These are phyloP conservation scores for Pichiaceae sp. DNA, from an alignment of 1,139 yeast species.

Conservation along the genomic window DNA sequence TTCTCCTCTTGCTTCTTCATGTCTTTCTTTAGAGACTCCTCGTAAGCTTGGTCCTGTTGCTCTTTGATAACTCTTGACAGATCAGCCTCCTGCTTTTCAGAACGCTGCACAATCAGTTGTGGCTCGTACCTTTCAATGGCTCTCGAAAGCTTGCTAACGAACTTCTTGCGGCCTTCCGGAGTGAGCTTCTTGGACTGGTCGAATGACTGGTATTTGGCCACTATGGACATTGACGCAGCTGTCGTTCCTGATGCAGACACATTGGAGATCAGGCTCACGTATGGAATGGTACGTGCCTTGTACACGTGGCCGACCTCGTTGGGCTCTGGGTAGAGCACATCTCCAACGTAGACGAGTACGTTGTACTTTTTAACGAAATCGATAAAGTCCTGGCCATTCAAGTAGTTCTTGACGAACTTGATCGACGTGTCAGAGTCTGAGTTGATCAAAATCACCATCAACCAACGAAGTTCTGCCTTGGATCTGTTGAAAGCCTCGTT, in stretches of 20 bases:
- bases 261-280: conserved; percentile 37
- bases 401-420: conserved; percentile 24
- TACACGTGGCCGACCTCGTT: conserved; percentile 42
- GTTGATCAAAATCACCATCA: conserved; percentile 34
- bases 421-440: conserved; percentile 24
- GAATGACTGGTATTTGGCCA: conserved; percentile 26
- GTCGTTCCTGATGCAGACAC: conserved; percentile 42
- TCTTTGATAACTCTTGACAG: conserved; percentile 41
- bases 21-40: conserved; percentile 41
- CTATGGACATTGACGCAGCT: conserved; percentile 45
- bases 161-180: conserved; percentile 17
- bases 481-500: conserved; percentile 36
- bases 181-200: conserved; percentile 4
- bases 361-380: conserved; percentile 28
- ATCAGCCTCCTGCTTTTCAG: conserved; percentile 47
- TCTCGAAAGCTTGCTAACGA: conserved; percentile 29
- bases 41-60: conserved; percentile 51
- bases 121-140: conserved; percentile 38
- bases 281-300: conserved; percentile 34
- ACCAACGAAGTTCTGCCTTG: conserved; percentile 36
- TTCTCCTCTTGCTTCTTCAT: conserved; percentile 20
- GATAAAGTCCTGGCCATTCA: conserved; percentile 26
- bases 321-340: conserved; percentile 39
- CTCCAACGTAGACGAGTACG: conserved; percentile 34
- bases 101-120: conserved; percentile 40